Percentiles rank a stretch among this genome's conserved stretches.
phyloP scores from a whole-genome alignment of 371 early-diverging fungal species.

The Syncephalis fuscata region DNA sequence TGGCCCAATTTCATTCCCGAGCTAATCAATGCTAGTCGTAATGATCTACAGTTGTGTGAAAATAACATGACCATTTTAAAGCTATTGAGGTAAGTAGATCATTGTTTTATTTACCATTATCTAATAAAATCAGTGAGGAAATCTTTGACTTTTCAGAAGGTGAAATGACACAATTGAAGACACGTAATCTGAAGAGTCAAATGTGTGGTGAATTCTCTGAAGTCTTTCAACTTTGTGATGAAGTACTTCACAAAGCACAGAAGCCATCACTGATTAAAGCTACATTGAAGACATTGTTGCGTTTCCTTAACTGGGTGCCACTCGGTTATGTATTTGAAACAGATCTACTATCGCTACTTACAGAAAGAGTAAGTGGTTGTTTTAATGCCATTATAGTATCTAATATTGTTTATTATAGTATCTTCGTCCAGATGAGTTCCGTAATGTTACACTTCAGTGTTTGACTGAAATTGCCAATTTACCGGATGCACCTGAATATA shows the following conservation, averaged over 20 bases:
- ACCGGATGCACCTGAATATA: conserved; percentile 52
- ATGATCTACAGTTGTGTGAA: conserved; percentile 86
- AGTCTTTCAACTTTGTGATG: conserved; percentile 90
- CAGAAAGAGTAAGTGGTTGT: neutral
- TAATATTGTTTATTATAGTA: too few relatives aligned
- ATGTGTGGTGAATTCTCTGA: conserved; percentile 93
- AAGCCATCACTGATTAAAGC: conserved; percentile 79
- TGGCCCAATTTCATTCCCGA: conserved; percentile 99
- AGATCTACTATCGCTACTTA: conserved; percentile 24
- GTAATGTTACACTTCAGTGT: conserved; percentile 88
- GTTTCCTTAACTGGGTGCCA: conserved; percentile 96
- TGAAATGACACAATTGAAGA: conserved; percentile 92
- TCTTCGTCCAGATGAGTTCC: conserved; percentile 29
- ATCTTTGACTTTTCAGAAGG: conserved; percentile 97
- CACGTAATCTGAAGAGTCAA: conserved; percentile 78
- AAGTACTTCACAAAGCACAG: conserved; percentile 83
- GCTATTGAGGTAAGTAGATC: conserved; percentile 53
- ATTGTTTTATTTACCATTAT: neutral
- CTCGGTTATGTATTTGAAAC: conserved; percentile 94
- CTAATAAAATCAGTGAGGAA: conserved; percentile 63
- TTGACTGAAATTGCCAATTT: conserved; percentile 85
- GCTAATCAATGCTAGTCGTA: conserved; percentile 85
- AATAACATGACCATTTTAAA: conserved; percentile 99
- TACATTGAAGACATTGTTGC: conserved; percentile 82
- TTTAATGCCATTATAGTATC: conserved; percentile 67